These are phyloP conservation scores for Ramaria rubella DNA, from an alignment of 768 basidiomycete genomes.

Conservation along the genomic window DNA sequence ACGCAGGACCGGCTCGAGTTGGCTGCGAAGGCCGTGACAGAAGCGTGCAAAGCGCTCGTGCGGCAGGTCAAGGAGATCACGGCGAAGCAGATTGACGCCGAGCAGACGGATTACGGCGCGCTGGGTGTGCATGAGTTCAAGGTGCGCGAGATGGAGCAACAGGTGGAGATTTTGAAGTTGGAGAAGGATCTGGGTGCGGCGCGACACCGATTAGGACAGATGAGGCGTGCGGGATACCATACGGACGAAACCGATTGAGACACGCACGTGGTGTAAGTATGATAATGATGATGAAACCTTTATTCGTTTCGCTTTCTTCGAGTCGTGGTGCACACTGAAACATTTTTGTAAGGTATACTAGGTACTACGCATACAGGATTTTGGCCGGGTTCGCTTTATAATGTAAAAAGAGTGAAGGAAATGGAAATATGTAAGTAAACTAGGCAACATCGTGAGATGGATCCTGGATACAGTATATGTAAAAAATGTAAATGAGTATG, in stretches of 20 bases:
- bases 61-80: conserved; percentile 94
- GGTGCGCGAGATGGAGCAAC: conserved; percentile 97
- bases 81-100: conserved; percentile 70
- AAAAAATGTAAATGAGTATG: too few relatives aligned
- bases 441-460: too few relatives aligned
- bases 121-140: conserved; percentile 97
- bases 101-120: conserved; percentile 80
- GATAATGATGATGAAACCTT: too few relatives aligned
- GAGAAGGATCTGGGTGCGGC: conserved; percentile 94
- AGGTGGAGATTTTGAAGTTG: conserved; percentile 94
- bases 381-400: too few relatives aligned
- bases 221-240: conserved; percentile 87
- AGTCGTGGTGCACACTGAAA: too few relatives aligned
- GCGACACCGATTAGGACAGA: conserved; percentile 71
- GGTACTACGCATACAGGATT: too few relatives aligned
- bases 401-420: too few relatives aligned
- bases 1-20: conserved; percentile 94
- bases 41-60: conserved; percentile 94
- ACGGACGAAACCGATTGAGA: conserved; percentile 71
- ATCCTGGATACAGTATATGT: too few relatives aligned
- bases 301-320: too few relatives aligned
- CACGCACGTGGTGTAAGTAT: too few relatives aligned
- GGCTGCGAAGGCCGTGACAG: conserved; percentile 95
- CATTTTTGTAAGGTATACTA: too few relatives aligned
- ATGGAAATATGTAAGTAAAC: too few relatives aligned